Evolutionary conservation across 495 filamentous ascomycete genomes (phyloP).

Genomic region (Aspergillus indologenus): DNA sequence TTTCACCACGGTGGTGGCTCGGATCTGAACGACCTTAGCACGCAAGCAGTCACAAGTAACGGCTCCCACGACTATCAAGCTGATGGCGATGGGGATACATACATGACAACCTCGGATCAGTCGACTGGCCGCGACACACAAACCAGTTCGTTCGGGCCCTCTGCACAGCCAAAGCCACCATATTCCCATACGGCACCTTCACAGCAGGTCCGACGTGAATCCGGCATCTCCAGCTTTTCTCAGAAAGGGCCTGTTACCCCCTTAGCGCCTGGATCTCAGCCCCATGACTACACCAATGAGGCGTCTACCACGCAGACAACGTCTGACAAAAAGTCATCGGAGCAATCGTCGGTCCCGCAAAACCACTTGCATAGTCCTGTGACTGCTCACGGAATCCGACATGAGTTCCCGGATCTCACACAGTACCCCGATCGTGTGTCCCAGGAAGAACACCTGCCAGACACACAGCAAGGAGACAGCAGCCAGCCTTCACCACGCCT

Average conservation of each 20-base stretch:
- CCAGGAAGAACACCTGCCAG: constrained; percentile 45
- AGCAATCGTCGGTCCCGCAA: constrained; percentile 42
- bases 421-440: constrained; percentile 41
- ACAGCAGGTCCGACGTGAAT: constrained; percentile 50
- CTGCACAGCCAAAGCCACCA: constrained; percentile 48
- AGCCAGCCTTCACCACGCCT: constrained; percentile 37
- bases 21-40: constrained; percentile 42
- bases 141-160: constrained; percentile 50
- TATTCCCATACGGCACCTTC: constrained; percentile 51
- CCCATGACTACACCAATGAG: constrained; percentile 73
- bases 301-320: constrained; percentile 81
- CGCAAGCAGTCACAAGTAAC: constrained; percentile 56
- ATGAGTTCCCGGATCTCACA: constrained; percentile 38
- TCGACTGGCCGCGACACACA: constrained; percentile 41
- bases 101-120: constrained; percentile 48
- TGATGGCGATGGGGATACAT: constrained; percentile 59
- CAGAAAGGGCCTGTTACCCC: constrained; percentile 73
- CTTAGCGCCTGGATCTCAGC: constrained; percentile 71
- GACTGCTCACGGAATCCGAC: constrained; percentile 30
- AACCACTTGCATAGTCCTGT: constrained; percentile 59
- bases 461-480: constrained; percentile 43
- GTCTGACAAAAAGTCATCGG: constrained; percentile 67
- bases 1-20: constrained; percentile 45
- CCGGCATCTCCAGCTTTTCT: constrained; percentile 51
- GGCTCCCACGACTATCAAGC: constrained; percentile 54